These are phyloP conservation scores for Naegleria lovaniensis DNA, from an alignment of 208 protist species.

Conservation along the genomic window DNA sequence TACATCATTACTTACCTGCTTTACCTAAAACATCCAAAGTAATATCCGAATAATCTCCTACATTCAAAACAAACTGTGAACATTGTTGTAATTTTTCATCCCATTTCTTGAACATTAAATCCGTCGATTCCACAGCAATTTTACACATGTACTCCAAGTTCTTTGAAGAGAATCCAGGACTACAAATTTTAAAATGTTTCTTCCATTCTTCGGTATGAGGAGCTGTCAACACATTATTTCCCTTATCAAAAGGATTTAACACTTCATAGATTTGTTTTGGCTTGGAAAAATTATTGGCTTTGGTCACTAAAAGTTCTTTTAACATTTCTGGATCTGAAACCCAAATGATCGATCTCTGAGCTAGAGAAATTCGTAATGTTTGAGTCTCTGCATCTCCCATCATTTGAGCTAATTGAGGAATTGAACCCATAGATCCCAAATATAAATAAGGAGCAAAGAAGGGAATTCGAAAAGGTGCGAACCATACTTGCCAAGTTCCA, in stretches of 20 bases:
- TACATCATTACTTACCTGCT: neutral
- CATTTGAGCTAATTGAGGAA: neutral
- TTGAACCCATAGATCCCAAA: neutral
- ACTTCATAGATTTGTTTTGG: neutral
- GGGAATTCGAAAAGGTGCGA: neutral
- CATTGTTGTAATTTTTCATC: neutral
- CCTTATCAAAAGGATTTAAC: neutral
- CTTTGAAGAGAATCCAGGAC: neutral
- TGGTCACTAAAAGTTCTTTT: neutral
- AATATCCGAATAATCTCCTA: neutral
- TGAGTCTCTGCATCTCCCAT: neutral
- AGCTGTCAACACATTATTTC: neutral
- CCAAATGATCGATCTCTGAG: neutral
- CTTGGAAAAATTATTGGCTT: neutral
- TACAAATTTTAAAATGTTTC: neutral
- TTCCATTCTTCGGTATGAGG: neutral
- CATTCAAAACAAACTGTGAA: neutral
- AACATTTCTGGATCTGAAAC: neutral
- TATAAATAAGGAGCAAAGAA: neutral
- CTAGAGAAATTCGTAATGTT: neutral
- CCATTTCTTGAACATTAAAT: constrained; percentile 10
- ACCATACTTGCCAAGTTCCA: neutral
- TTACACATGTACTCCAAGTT: neutral
- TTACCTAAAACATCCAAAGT: neutral
- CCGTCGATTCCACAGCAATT: neutral